Percentiles rank a stretch among this genome's conserved stretches.
These are phyloP conservation scores for Populus davidiana DNA, from an alignment of 345 rosid species.

Conservation along the genomic window DNA sequence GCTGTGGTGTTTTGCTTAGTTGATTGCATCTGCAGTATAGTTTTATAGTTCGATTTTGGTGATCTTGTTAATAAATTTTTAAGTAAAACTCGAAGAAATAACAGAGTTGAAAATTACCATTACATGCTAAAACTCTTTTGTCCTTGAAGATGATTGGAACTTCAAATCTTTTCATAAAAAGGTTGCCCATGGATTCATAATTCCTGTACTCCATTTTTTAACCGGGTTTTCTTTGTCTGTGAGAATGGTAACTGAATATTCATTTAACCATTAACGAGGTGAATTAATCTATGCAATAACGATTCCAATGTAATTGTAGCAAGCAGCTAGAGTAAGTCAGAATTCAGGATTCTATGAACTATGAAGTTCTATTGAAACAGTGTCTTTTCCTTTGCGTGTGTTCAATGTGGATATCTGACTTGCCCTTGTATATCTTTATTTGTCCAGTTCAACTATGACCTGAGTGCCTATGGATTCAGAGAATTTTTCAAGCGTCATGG, in stretches of 20 bases:
- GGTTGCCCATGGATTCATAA: not conserved
- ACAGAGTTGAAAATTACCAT: not conserved
- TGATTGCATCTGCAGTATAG: not conserved
- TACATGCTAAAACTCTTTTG: not conserved
- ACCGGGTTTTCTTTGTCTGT: not conserved
- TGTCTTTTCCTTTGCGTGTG: not conserved
- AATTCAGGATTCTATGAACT: not conserved
- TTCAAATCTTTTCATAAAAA: not conserved
- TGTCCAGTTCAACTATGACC: conserved; percentile 73
- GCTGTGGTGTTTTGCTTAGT: not conserved
- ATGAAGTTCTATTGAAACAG: not conserved
- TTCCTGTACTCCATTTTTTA: not conserved
- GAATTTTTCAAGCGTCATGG: conserved; percentile 85
- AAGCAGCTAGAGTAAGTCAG: not conserved
- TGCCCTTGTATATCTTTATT: not conserved
- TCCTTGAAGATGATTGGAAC: not conserved
- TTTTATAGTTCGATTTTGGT: not conserved
- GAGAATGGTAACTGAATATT: not conserved
- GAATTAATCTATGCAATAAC: not conserved
- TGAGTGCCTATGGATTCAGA: conserved; percentile 85
- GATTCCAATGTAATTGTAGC: not conserved
- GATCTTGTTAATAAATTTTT: not conserved
- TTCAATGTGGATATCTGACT: not conserved
- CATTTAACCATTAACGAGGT: not conserved
- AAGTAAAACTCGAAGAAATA: not conserved